These are phyloP conservation scores for Blastobotrys malaysiensis DNA, from an alignment of 1,139 yeast species.

Conservation along the genomic window DNA sequence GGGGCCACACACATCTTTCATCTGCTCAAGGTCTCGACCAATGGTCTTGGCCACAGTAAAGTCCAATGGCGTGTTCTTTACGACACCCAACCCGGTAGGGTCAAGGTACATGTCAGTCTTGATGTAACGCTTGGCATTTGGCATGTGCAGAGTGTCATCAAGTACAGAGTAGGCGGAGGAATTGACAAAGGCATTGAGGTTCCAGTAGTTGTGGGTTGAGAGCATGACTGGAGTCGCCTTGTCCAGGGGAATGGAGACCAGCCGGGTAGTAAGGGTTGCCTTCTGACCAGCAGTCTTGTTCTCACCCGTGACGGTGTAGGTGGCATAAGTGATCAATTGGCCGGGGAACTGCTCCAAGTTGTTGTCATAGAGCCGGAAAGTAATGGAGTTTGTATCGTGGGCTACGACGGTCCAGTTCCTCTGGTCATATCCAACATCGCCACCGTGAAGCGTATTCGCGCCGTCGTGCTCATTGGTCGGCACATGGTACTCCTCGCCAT, in stretches of 20 bases:
- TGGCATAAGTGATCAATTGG: slow-evolving; percentile 40
- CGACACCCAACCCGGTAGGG: slow-evolving; percentile 14
- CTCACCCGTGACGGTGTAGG: slow-evolving; percentile 32
- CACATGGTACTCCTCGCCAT: slow-evolving; percentile 36
- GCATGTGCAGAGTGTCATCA: slow-evolving; percentile 12
- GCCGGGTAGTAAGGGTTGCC: slow-evolving; percentile 39
- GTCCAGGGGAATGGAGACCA: slow-evolving; percentile 37
- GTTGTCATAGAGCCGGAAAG: slow-evolving; percentile 35
- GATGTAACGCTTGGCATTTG: slow-evolving; percentile 12
- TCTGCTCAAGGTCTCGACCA: slow-evolving; percentile 12
- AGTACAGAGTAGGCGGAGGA: slow-evolving; percentile 5
- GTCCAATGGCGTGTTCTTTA: slow-evolving; percentile 9
- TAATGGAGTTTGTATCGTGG: slow-evolving; percentile 11
- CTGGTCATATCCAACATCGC: slow-evolving; percentile 44
- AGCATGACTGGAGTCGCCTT: slow-evolving; percentile 44
- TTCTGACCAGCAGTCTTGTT: slow-evolving; percentile 20
- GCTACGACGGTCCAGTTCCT: slow-evolving; percentile 15
- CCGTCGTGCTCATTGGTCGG: slow-evolving; percentile 38
- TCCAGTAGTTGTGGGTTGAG: slow-evolving; percentile 56
- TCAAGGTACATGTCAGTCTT: slow-evolving; percentile 9
- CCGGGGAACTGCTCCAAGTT: slow-evolving; percentile 47
- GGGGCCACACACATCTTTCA: slow-evolving; percentile 10
- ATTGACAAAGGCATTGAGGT: slow-evolving; percentile 29
- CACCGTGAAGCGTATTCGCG: slow-evolving; percentile 41
- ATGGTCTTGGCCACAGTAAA: slow-evolving; percentile 11